Evolutionary conservation across 352 stramenopile species (phyloP).

Genomic region (Phytopythium cucurbitacearum): DNA sequence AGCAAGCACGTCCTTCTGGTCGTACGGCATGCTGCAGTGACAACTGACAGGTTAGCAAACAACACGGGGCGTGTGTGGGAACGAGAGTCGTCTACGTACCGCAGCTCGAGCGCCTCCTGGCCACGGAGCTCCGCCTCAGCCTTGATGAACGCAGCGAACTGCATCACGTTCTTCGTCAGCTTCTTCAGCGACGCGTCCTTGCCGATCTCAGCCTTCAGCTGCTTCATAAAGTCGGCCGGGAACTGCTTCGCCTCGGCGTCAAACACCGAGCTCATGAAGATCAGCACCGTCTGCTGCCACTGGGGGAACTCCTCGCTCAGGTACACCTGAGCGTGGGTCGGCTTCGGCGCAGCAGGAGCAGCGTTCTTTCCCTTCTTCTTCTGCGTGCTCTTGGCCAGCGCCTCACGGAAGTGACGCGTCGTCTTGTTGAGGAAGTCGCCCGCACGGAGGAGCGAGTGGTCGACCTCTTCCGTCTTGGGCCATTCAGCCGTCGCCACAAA

Average conservation of each 20-base stretch:
- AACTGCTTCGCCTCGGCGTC: constrained; percentile 63
- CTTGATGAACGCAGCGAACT: constrained; percentile 96
- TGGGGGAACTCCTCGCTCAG: constrained; percentile 78
- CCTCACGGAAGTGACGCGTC: constrained; percentile 89
- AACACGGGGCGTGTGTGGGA: constrained; percentile 1
- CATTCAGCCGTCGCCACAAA: constrained; percentile 90
- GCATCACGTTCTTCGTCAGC: constrained; percentile 95
- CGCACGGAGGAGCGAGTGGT: constrained; percentile 91
- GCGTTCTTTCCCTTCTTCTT: constrained; percentile 93
- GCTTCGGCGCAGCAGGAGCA: constrained; percentile 70
- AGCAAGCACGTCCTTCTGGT: constrained; percentile 92
- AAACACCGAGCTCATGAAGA: constrained; percentile 75
- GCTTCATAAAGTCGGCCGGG: constrained; percentile 84
- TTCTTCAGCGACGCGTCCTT: constrained; percentile 83
- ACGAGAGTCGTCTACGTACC: constrained; percentile 28
- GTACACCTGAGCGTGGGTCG: constrained; percentile 84
- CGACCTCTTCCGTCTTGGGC: constrained; percentile 83
- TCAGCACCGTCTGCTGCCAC: constrained; percentile 83
- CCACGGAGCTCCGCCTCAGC: constrained; percentile 90
- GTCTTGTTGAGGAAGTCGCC: constrained; percentile 92
- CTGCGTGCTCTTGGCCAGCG: constrained; percentile 60
- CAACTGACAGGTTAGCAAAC: constrained; percentile 7
- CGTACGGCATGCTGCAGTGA: constrained; percentile 87
- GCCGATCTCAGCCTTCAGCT: constrained; percentile 71
- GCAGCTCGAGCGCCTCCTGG: constrained; percentile 90